Conservation (phyloP, 2,329 filamentous ascomycete species). For the Paraconiothyrium sp. region DNA sequence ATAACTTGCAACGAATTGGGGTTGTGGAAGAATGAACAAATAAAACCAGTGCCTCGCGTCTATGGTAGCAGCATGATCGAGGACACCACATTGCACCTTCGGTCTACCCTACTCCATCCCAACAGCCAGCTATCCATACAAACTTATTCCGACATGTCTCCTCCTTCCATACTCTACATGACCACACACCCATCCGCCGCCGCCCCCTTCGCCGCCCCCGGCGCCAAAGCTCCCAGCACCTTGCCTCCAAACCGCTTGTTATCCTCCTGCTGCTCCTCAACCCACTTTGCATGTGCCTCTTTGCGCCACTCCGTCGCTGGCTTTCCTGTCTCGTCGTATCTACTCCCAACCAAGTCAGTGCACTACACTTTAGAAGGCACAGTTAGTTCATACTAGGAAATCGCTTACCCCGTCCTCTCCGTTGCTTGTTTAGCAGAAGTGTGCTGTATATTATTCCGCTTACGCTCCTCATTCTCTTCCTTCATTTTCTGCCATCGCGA, state of each 20-base stretch:
- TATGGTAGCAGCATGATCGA: no score
- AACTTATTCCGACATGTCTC: neutral
- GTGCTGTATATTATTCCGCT: neutral
- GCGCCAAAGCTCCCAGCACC: neutral
- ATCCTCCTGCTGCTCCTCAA: neutral
- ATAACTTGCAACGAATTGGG: no score
- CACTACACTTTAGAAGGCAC: no score
- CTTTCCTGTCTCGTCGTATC: neutral
- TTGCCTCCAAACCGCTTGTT: neutral
- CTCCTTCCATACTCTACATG: neutral
- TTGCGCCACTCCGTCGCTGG: neutral
- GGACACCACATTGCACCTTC: neutral
- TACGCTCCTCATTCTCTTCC: conserved; percentile 7
- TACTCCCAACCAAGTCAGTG: neutral
- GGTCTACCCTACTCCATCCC: neutral
- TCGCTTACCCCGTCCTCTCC: neutral
- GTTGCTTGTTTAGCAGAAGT: neutral
- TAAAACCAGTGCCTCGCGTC: no score
- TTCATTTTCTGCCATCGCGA: conserved; percentile 11
- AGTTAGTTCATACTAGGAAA: neutral
- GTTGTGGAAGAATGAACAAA: no score
- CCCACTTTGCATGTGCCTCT: neutral
- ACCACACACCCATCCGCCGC: neutral
- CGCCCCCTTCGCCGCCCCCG: neutral
- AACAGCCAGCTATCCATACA: neutral